Conservation (phyloP, 2,329 filamentous ascomycete genomes). For the Colletotrichum navitas region DNA sequence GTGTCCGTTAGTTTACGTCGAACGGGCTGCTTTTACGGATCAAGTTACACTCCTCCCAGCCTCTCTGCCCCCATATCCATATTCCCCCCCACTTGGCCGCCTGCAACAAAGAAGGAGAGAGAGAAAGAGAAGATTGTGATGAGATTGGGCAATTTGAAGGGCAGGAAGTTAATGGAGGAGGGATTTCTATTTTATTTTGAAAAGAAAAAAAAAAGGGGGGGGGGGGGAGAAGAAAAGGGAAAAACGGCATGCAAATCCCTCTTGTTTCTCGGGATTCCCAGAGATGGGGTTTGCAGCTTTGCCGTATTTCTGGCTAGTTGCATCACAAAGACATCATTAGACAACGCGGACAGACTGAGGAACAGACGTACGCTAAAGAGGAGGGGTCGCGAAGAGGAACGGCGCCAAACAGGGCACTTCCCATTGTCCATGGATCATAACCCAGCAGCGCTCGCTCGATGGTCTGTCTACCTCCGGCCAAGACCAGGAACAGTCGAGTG, state of each 20-base stretch:
- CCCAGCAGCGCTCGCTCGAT: neutral
- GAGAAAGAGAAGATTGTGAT: too few species aligned
- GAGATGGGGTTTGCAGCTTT: constrained; percentile 11
- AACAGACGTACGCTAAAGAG: neutral
- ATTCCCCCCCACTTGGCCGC: neutral
- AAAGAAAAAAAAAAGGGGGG: neutral
- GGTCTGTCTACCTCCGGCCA: neutral
- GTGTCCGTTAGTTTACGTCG: too few species aligned
- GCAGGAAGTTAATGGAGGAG: too few species aligned
- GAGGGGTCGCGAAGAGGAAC: neutral
- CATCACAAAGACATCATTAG: constrained; percentile 39
- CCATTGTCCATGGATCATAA: neutral
- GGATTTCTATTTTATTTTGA: too few species aligned
- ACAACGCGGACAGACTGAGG: constrained; percentile 23
- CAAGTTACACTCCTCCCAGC: neutral
- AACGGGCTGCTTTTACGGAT: constrained; percentile 13
- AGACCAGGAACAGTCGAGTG: constrained; percentile 1
- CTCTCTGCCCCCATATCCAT: constrained; percentile 1
- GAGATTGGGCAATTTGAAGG: too few species aligned
- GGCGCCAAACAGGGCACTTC: constrained; percentile 6
- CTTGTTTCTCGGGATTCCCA: neutral
- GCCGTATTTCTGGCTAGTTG: neutral
- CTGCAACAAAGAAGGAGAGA: neutral
- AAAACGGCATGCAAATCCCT: neutral
- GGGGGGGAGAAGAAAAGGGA: too few species aligned